Evolutionary conservation across 140 eudicot genomes (phyloP).

Genomic region (Bidens hawaiensis): DNA sequence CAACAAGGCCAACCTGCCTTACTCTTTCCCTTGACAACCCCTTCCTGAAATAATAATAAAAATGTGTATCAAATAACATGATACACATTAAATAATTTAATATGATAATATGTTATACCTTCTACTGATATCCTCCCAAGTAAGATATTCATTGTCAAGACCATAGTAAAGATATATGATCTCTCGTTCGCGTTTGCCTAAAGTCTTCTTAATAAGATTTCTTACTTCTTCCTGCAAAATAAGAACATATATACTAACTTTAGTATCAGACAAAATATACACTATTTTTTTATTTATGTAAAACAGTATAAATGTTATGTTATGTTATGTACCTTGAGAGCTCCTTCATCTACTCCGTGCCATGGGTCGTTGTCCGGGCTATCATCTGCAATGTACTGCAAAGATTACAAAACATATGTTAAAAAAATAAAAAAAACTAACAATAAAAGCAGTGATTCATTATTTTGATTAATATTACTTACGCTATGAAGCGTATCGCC

Average conservation of each 20-base stretch:
- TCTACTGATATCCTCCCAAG: slow-evolving; percentile 98
- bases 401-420: slow-evolving; percentile 11
- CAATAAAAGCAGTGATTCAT: background rate
- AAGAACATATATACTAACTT: background rate
- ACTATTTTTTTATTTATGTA: background rate
- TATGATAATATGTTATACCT: slow-evolving; percentile 37
- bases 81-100: background rate
- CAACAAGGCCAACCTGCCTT: slow-evolving; percentile 96
- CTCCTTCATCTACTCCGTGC: slow-evolving; percentile 87
- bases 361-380: slow-evolving; percentile 80
- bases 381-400: slow-evolving; percentile 90
- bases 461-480: slow-evolving; percentile 26
- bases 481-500: slow-evolving; percentile 93
- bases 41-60: slow-evolving; percentile 58
- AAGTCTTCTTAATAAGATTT: slow-evolving; percentile 52
- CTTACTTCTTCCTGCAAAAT: slow-evolving; percentile 85
- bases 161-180: slow-evolving; percentile 89
- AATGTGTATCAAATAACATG: background rate
- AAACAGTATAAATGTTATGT: too few species aligned
- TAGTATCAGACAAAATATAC: background rate
- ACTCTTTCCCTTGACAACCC: slow-evolving; percentile 98
- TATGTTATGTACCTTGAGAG: slow-evolving; percentile 85
- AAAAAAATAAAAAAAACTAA: background rate
- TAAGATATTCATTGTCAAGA: slow-evolving; percentile 78
- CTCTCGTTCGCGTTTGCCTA: slow-evolving; percentile 72